Conservation (phyloP, 225 moss, liverwort and hornwort species). For the Thuidium tamariscinum region DNA sequence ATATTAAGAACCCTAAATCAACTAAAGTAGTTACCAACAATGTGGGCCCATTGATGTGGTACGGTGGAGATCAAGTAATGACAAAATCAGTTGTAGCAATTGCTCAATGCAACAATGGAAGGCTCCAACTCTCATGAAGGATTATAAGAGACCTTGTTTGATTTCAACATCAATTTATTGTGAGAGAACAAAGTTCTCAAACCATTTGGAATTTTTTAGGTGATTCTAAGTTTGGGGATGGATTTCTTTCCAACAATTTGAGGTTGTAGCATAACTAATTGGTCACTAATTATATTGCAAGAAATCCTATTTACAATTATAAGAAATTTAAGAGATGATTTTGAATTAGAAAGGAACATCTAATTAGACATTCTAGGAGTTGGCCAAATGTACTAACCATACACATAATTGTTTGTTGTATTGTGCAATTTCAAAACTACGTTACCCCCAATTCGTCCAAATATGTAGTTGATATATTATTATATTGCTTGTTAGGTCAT, state of each 20-base stretch:
- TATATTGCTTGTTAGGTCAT: too few relatives aligned
- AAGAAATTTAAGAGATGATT: background rate
- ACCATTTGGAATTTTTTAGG: background rate
- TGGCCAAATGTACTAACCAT: rapidly evolving
- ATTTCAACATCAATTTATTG: rapidly evolving
- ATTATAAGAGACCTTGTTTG: background rate
- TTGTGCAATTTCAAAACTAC: background rate
- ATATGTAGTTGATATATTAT: background rate
- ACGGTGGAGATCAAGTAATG: too few relatives aligned
- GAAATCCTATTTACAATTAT: background rate
- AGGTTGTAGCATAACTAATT: background rate
- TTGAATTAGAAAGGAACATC: background rate
- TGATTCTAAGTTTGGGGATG: background rate
- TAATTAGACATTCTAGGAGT: background rate
- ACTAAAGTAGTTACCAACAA: too few relatives aligned
- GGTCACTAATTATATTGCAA: background rate
- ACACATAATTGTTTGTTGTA: rapidly evolving
- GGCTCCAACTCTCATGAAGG: background rate
- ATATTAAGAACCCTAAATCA: too few relatives aligned
- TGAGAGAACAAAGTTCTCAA: background rate
- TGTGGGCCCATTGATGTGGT: too few relatives aligned
- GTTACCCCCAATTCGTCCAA: background rate
- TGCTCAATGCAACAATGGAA: background rate
- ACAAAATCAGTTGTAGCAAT: rapidly evolving
- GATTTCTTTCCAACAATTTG: rapidly evolving